Conservation (phyloP, 2,329 filamentous ascomycete genomes). For the Verticillium longisporum region DNA sequence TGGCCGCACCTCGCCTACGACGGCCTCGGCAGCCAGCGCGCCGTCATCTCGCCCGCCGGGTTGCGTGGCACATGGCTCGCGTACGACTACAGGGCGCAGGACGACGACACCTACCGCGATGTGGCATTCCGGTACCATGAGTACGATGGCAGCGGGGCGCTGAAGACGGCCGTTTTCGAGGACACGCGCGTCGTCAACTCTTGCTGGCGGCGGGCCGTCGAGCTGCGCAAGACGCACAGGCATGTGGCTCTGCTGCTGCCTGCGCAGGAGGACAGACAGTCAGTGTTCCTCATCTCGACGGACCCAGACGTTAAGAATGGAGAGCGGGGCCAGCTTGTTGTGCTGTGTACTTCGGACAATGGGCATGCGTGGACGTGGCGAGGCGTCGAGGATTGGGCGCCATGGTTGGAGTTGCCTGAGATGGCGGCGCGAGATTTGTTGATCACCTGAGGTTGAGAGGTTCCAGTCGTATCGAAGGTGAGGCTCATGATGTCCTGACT, state of each 20-base stretch:
- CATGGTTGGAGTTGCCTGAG: neutral
- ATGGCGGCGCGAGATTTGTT: neutral
- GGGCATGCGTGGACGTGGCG: neutral
- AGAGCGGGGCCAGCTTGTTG: neutral
- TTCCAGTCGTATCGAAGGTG: too few relatives aligned
- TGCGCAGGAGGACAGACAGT: neutral
- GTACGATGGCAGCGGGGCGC: neutral
- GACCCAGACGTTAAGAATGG: neutral
- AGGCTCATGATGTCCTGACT: too few relatives aligned
- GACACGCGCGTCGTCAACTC: neutral
- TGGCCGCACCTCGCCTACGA: neutral
- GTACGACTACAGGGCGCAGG: neutral
- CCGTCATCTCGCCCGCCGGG: neutral
- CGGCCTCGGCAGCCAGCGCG: neutral
- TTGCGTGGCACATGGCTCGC: neutral
- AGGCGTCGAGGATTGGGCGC: neutral
- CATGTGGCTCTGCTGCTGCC: neutral
- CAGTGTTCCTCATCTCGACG: neutral
- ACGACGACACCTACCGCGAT: neutral
- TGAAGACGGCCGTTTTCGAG: neutral
- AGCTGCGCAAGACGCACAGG: neutral
- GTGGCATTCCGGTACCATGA: neutral
- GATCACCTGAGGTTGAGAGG: neutral
- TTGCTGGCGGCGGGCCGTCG: neutral
- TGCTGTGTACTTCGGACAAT: neutral